These are phyloP conservation scores for Hydrangea macrophylla DNA, from an alignment of 148 eudicot species.

Conservation along the genomic window DNA sequence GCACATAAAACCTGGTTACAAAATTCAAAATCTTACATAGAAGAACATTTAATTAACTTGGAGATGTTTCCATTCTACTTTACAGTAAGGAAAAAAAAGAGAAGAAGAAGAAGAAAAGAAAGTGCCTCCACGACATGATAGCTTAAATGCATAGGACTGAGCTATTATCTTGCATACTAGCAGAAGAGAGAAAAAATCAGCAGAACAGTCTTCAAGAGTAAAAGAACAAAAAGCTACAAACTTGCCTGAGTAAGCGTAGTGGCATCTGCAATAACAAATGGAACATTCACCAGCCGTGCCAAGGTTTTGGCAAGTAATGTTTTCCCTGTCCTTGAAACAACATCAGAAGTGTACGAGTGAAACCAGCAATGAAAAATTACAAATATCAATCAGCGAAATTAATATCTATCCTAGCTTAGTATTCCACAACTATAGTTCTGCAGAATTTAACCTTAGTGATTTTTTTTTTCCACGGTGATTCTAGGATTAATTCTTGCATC, in stretches of 20 bases:
- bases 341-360: constrained; percentile 39
- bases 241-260: constrained; percentile 95
- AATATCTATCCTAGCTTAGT: not conserved
- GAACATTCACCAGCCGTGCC: constrained; percentile 93
- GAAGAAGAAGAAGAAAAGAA: not conserved
- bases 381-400: constrained; percentile 2
- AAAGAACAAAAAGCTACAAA: constrained; percentile 7
- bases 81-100: not conserved
- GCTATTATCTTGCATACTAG: not conserved
- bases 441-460: not conserved
- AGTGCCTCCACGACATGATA: not conserved
- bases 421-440: not conserved
- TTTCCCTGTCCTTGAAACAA: constrained; percentile 95
- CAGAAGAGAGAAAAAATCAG: constrained; percentile 8
- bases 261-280: constrained; percentile 98
- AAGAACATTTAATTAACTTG: not conserved
- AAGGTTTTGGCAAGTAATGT: constrained; percentile 91
- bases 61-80: not conserved
- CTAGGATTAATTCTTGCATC: no score
- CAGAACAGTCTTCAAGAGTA: not conserved
- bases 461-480: no score
- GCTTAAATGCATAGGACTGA: not conserved
- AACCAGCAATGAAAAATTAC: constrained; percentile 15
- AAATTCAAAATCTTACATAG: not conserved
- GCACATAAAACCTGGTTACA: not conserved